Base-by-base conservation (phyloP, 148 eudicot genomes). In the Drosera capensis region DNA sequence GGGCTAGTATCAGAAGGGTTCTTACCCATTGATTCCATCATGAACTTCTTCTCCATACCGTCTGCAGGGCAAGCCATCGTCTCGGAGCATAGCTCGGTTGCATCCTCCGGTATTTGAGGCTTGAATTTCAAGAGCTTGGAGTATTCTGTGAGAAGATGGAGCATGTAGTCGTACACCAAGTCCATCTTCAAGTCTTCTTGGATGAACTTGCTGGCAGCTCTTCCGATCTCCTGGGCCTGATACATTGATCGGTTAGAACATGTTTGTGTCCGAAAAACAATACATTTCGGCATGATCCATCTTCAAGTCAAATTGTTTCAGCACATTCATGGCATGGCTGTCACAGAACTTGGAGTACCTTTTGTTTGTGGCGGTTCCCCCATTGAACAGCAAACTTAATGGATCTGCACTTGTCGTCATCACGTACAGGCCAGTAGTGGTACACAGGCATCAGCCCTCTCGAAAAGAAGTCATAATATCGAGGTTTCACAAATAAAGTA, bases 101-200 rank as follows among this genome's bases (percentile, higher is more conserved):
- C 93, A 12, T 60, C 57, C 30, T 36, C 13, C 3, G 96, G 79
- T 24, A 64, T 38, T 0, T 57, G 41, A 14, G 96, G 93, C 68
- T 78, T 75, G 73, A 70, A 81, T 38, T 45, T 78, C 20, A 81
- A 47, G 39, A 81, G 77, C 64, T 75, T 86, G 1, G 95, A 55
- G 23, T 81, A 86, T 55, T 86, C 80, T 8, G 40, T 73, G 26
- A 86, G 70, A 45, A 86, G 60, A 61, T 86, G 86, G 41, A 81
- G 65, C 86, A 86, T 86, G 73, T 86, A 81, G 54, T 86, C 96
- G 23, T 86, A 86, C 43, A 81, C 80, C 35, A 62, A 59, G 38
- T 86, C 83, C 80, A 86, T 78, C 53, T 73, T 71, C 52, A 78
- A 24, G 14, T 78, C 79, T 15, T 78, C 56, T 14, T 59, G 80